A percentile compares a stretch with the other conserved stretches of the same genome.
These are phyloP conservation scores for Calonectria ilicicola DNA, from an alignment of 2,329 filamentous ascomycete genomes.

Conservation along the genomic window DNA sequence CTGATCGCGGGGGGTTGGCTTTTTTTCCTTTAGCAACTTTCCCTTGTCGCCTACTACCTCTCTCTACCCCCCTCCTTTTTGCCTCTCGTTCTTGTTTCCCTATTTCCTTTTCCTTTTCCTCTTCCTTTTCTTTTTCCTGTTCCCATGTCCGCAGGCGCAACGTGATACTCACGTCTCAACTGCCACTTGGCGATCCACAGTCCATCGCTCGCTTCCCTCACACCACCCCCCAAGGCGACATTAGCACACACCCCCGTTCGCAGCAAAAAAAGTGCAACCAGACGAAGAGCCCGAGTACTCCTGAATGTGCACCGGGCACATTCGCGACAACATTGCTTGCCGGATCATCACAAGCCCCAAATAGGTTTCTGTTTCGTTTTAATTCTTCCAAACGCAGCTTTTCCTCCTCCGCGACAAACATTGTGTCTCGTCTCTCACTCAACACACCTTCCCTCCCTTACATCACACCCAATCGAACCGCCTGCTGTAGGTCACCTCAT, in stretches of 20 bases:
- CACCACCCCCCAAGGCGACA: neutral
- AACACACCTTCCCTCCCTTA: slow-evolving; percentile 3
- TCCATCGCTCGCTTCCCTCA: slow-evolving; percentile 28
- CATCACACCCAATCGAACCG: slow-evolving; percentile 10
- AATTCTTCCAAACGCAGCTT: neutral
- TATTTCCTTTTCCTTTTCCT: slow-evolving; percentile 5
- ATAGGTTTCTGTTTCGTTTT: neutral
- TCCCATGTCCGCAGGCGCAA: slow-evolving; percentile 14
- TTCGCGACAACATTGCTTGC: neutral
- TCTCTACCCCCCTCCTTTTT: slow-evolving; percentile 1
- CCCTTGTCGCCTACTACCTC: neutral
- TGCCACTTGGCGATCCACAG: slow-evolving; percentile 15
- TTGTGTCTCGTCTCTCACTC: slow-evolving; percentile 21
- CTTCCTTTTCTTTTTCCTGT: too few relatives aligned
- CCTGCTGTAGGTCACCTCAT: slow-evolving; percentile 13
- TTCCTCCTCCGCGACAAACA: neutral
- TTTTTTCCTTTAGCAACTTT: slow-evolving; percentile 1
- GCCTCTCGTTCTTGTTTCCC: slow-evolving; percentile 11
- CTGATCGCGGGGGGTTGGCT: slow-evolving; percentile 30
- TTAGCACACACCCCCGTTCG: slow-evolving; percentile 20
- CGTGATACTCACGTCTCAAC: slow-evolving; percentile 20
- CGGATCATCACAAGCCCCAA: neutral
- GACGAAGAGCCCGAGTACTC: neutral
- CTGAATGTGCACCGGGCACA: neutral
- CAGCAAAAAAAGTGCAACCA: slow-evolving; percentile 10